Base-by-base conservation (phyloP, 495 filamentous ascomycete genomes). In the Rusavskia elegans region DNA sequence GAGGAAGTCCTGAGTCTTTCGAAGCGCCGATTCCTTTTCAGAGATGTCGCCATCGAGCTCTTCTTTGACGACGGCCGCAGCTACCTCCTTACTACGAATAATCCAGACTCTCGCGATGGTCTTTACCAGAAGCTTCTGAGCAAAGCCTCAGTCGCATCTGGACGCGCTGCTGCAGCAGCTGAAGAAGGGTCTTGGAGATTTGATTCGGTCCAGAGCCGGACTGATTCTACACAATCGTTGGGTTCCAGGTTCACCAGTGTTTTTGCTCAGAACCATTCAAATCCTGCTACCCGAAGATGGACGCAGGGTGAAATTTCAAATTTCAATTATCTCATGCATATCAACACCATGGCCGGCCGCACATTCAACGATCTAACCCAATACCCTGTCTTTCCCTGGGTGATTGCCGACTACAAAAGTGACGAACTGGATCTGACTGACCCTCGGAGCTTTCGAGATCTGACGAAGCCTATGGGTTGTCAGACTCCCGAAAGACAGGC, bases 291-390 rank as follows among this genome's bases (percentile, higher is more conserved):
- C 55, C 82, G 81, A 36, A 85, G 83, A 70, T 98, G 92, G 92
- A 74, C 87, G 50, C 83, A 81, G 61, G 93, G 92, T 6, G 93
- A 97, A 59, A 86, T 96, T 9, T 97, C 93, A 6, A 98, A 98
- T 63, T 98, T 97, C 60, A 88, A 95, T 64, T 98, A 98, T 64
- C 76, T 98, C 27, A 97, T 98, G 93, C 76, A 95, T 42, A 78
- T 98, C 62, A 98, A 98, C 61, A 97, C 93, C 6, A 87, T 97
- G 75, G 92, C 92, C 19, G 92, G 92, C 30, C 73, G 92, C 48
- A 97, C 92, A 0, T 98, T 98, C 73, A 98, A 98, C 61, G 92
- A 98, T 64, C 70, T 98, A 10, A 98, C 92, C 1, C 93, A 97
- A 56, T 98, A 98, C 60, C 92, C 92, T 0, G 92, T 98, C 20